Conservation (phyloP, 164 flowering plant species). For the Vitis rotundifolia region DNA sequence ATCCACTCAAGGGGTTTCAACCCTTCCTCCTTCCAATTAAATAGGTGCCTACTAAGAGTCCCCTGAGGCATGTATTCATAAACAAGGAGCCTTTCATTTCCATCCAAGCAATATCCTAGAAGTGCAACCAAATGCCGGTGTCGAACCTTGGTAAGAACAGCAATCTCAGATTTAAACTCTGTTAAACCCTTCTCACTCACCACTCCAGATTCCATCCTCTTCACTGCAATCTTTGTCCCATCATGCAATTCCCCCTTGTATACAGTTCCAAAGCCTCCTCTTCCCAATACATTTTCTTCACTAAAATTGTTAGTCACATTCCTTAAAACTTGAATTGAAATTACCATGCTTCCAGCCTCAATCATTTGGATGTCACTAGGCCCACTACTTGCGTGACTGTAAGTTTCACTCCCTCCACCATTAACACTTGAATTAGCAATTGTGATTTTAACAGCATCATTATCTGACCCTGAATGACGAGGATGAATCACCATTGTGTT, state of each 20-base stretch:
- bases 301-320: conserved; percentile 86
- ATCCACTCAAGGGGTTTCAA: conserved; percentile 86
- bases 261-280: conserved; percentile 94
- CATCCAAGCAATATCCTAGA: conserved; percentile 86
- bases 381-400: conserved; percentile 46
- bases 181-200: conserved; percentile 69
- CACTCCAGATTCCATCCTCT: conserved; percentile 85
- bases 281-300: conserved; percentile 69
- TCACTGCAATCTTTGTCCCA: conserved; percentile 94
- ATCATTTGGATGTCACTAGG: conserved; percentile 57
- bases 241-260: conserved; percentile 94
- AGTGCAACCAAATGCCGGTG: conserved; percentile 88
- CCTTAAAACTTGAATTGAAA: conserved; percentile 74
- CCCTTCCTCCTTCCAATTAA: conserved; percentile 70
- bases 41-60: conserved; percentile 66
- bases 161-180: conserved; percentile 91
- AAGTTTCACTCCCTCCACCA: conserved; percentile 40
- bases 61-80: conserved; percentile 98
- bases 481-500: conserved; percentile 66
- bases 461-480: conserved; percentile 59
- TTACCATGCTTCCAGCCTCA: conserved; percentile 77
- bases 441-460: conserved; percentile 58
- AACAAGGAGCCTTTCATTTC: conserved; percentile 83
- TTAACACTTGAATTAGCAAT: conserved; percentile 46
- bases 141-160: conserved; percentile 81